phyloP scores from a whole-genome alignment of 1,284 basidiomycete genomes.

The Sanghuangporus weigelae region DNA sequence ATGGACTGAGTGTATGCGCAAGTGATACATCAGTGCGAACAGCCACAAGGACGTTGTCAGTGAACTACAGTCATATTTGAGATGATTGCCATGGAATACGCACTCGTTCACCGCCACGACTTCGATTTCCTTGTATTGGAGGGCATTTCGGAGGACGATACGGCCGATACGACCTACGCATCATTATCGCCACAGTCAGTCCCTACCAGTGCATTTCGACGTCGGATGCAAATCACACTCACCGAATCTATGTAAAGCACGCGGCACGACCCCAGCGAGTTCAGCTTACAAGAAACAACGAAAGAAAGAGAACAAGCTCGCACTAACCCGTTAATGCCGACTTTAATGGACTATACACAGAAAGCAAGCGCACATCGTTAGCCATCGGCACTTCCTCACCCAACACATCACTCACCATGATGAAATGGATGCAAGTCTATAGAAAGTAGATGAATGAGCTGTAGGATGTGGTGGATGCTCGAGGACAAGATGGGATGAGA shows the following conservation, averaged over 20 bases:
- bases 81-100: constrained; percentile 27
- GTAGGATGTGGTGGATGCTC: constrained; percentile 3
- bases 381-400: background rate
- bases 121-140: constrained; percentile 71
- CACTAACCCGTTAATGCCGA: constrained; percentile 88
- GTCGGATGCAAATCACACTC: constrained; percentile 28
- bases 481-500: background rate
- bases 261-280: constrained; percentile 12
- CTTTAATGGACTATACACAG: constrained; percentile 45
- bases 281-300: constrained; percentile 16
- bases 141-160: constrained; percentile 95
- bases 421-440: background rate
- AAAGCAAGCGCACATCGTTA: background rate
- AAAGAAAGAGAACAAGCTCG: background rate
- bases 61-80: constrained; percentile 17
- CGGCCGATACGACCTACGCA: constrained; percentile 89
- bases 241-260: constrained; percentile 66
- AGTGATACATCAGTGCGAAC: background rate
- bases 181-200: constrained; percentile 13
- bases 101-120: constrained; percentile 91
- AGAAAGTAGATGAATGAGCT: background rate
- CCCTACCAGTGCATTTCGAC: background rate
- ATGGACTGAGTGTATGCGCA: constrained; percentile 53
- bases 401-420: constrained; percentile 2
- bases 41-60: background rate